phyloP scores from a whole-genome alignment of 1,284 basidiomycete species.

The Exsudoporus floridanus region DNA sequence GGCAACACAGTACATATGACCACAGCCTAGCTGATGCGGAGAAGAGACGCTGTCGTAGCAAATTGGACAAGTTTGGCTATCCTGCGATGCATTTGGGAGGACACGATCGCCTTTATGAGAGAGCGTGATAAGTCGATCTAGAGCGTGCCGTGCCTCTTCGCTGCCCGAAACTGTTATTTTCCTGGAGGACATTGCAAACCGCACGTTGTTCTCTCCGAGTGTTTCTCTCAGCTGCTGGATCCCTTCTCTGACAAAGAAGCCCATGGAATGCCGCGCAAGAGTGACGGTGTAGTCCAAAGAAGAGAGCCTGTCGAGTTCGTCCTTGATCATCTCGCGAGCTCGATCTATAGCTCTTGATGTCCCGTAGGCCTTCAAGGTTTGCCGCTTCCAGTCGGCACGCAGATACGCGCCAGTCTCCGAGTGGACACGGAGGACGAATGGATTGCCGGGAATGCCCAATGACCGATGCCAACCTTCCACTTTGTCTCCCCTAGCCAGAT shows the following conservation, averaged over 20 bases:
- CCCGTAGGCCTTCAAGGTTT: conserved; percentile 45
- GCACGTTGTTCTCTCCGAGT: conserved; percentile 51
- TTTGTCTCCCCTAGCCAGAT: conserved; percentile 48
- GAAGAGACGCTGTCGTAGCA: conserved; percentile 47
- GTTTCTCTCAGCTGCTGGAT: conserved; percentile 46
- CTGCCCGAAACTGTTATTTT: conserved; percentile 48
- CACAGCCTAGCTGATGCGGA: conserved; percentile 48
- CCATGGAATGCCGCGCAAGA: conserved; percentile 39
- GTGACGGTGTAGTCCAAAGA: conserved; percentile 40
- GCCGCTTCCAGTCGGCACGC: conserved; percentile 43
- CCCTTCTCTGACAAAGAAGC: conserved; percentile 50
- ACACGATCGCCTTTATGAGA: conserved; percentile 30
- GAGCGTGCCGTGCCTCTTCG: conserved; percentile 46
- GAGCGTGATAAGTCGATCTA: conserved; percentile 44
- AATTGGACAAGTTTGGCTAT: conserved; percentile 45
- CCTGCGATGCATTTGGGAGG: conserved; percentile 10
- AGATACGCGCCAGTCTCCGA: conserved; percentile 42
- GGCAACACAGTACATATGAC: conserved; percentile 51
- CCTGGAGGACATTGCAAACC: conserved; percentile 37
- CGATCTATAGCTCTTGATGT: conserved; percentile 34
- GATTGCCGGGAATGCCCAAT: conserved; percentile 31
- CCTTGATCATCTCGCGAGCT: conserved; percentile 42
- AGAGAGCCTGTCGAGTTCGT: conserved; percentile 44
- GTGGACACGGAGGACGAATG: conserved; percentile 39
- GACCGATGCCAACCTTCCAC: conserved; percentile 50